Conservation (phyloP, 805 yeast genomes). For the Cyberlindnera veronae region DNA sequence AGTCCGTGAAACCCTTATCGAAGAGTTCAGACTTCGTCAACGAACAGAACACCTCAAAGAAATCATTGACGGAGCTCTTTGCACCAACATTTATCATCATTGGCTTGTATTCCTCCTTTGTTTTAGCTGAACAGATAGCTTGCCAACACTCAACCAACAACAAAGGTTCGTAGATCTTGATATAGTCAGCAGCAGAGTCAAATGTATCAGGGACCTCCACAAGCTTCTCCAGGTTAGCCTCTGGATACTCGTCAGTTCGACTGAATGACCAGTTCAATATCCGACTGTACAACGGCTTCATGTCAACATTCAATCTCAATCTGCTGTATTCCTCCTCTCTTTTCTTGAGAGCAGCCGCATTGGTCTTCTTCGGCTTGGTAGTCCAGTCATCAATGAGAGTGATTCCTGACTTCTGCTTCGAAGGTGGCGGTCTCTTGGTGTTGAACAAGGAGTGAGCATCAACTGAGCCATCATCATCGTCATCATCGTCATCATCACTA, state of each 20-base stretch:
- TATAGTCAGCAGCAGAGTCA: slow-evolving; percentile 59
- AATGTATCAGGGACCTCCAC: slow-evolving; percentile 52
- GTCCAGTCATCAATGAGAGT: slow-evolving; percentile 30
- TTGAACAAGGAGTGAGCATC: slow-evolving; percentile 30
- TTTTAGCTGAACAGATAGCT: slow-evolving; percentile 69
- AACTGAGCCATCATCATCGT: slow-evolving; percentile 31
- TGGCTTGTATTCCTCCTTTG: slow-evolving; percentile 51
- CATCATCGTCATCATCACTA: slow-evolving; percentile 21
- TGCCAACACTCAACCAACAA: slow-evolving; percentile 93
- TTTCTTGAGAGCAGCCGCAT: slow-evolving; percentile 33
- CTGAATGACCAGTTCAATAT: slow-evolving; percentile 78
- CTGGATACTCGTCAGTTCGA: slow-evolving; percentile 53
- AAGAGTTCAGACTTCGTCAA: slow-evolving; percentile 48
- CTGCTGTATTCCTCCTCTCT: slow-evolving; percentile 76
- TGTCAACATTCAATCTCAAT: slow-evolving; percentile 69
- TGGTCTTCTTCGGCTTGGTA: slow-evolving; percentile 34
- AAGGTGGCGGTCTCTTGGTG: slow-evolving; percentile 30
- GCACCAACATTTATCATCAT: slow-evolving; percentile 72
- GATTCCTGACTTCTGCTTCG: slow-evolving; percentile 27
- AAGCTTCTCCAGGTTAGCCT: slow-evolving; percentile 37
- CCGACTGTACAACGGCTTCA: slow-evolving; percentile 67
- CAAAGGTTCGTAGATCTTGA: slow-evolving; percentile 69
- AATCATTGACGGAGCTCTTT: slow-evolving; percentile 78
- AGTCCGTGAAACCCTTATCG: slow-evolving; percentile 60
- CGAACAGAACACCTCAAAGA: slow-evolving; percentile 82